Base-by-base conservation (phyloP, 2,329 filamentous ascomycete species). In the Verticillium dahliae region DNA sequence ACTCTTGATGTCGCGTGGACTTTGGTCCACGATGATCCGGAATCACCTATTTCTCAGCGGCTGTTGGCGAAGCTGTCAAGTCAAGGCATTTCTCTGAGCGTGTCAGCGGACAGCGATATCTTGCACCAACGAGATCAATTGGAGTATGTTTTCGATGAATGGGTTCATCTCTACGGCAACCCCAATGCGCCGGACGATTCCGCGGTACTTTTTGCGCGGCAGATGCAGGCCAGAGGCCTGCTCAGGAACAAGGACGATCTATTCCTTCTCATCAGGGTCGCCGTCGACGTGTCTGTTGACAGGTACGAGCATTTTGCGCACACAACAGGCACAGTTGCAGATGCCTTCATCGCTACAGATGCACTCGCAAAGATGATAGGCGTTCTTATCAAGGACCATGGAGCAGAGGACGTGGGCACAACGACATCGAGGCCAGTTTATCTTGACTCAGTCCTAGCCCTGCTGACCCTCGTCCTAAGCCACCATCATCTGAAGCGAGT, bases 81-180 rank as follows among this genome's bases (percentile, higher is more conserved):
- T 76, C 80, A 3, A 74, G 74, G 1, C 1, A 34, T 56, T 9
- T 33, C 33, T 34, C 27, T 14, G 65, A 72, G 64, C 72, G 78
- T 58, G 80, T 81, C 66, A 74, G 81, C 60, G 74, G 81, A 80
- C 35, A 85, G 82, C 27, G 85, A 88, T 61, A 82, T 85, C 58
- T 73, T 78, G 45, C 80, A 85, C 37, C 88, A 88, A 67, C 86
- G 88, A 65, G 91, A 96, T 64, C 92, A 97, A 73, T 86, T 96
- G 76, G 92, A 96, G 68, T 98, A 99, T 71, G 84, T 97, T 22
- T 97, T 99, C 70, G 92, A 94, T 54, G 95, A 99, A 76, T 99
- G 95, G 95, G 85, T 94, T 34, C 87, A 89, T 63, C 83, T 97
- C 7, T 89, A 84, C 76, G 90, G 90, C 73, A 91, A 92, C 68